phyloP scores from a whole-genome alignment of 179 eudicot genomes.

The Gypsophila paniculata region DNA sequence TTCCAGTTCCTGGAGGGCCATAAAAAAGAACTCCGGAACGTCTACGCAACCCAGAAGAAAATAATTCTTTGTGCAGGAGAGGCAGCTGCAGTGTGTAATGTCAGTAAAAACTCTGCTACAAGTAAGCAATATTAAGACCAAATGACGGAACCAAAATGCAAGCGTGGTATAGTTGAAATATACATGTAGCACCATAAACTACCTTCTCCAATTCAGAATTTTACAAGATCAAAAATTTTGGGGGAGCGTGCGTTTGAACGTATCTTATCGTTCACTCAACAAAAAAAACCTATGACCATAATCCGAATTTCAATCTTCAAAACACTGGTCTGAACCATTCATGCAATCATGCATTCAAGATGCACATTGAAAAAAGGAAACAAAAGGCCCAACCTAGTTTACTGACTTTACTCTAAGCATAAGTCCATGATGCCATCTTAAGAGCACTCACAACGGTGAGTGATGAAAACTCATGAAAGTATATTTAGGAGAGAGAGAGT shows the following conservation, averaged over 20 bases:
- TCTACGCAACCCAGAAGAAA: conserved; percentile 94
- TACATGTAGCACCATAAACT: background rate
- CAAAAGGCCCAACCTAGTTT: too few relatives aligned
- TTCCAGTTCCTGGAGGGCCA: conserved; percentile 99
- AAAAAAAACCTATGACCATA: background rate
- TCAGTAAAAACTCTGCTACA: conserved; percentile 4
- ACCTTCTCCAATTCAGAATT: background rate
- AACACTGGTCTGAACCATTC: too few relatives aligned
- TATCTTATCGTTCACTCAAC: background rate
- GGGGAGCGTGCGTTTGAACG: background rate
- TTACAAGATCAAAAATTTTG: background rate
- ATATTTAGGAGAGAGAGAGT: too few relatives aligned
- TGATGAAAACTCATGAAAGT: too few relatives aligned
- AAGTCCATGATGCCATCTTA: background rate
- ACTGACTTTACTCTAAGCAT: background rate
- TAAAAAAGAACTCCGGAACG: conserved; percentile 98
- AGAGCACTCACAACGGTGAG: too few relatives aligned
- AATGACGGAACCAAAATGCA: conserved; percentile 5
- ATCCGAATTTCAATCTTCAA: background rate
- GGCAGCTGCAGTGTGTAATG: conserved; percentile 57
- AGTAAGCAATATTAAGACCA: conserved; percentile 16
- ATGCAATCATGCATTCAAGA: too few relatives aligned
- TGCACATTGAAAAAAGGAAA: background rate
- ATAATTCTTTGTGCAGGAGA: conserved; percentile 85
- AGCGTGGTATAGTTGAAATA: background rate